These are phyloP conservation scores for Imleria badia DNA, from an alignment of 768 basidiomycete genomes.

Conservation along the genomic window DNA sequence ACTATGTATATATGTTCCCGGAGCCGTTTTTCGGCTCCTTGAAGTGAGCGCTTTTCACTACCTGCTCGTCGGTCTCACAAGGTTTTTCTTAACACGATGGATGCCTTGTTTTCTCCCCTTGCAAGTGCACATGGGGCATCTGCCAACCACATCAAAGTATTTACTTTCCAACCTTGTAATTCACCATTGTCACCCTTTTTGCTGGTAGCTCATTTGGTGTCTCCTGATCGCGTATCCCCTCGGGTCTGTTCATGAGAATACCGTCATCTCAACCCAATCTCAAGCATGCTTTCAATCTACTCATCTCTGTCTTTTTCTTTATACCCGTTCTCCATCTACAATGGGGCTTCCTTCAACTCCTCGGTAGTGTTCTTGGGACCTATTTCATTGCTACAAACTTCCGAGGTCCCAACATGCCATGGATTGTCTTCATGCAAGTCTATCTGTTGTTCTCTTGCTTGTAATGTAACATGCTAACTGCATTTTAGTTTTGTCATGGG, in stretches of 20 bases:
- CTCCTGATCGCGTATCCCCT: conserved; percentile 88
- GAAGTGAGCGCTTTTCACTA: too few species aligned
- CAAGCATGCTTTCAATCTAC: conserved; percentile 80
- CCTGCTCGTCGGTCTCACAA: not conserved
- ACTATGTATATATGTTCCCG: too few species aligned
- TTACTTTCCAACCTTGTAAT: not conserved
- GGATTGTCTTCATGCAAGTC: conserved; percentile 79
- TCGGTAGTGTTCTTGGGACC: conserved; percentile 70
- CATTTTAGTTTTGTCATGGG: conserved; percentile 75
- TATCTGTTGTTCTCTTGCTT: not conserved
- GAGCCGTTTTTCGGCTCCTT: too few species aligned
- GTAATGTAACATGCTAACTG: not conserved
- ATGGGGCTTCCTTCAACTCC: conserved; percentile 70
- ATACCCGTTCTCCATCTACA: conserved; percentile 73
- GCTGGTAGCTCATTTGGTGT: conserved; percentile 77
- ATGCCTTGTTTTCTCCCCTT: conserved; percentile 58
- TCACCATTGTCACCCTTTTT: conserved; percentile 1
- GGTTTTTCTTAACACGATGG: conserved; percentile 34
- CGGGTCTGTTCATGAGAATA: conserved; percentile 85
- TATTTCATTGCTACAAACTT: conserved; percentile 65
- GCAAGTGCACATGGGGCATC: conserved; percentile 69
- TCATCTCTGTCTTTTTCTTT: conserved; percentile 73
- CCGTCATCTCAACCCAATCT: conserved; percentile 62
- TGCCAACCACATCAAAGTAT: conserved; percentile 79
- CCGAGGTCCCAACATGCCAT: conserved; percentile 77